Evolutionary conservation across 768 basidiomycete species (phyloP).

Genomic region (Termitomyces sp.): DNA sequence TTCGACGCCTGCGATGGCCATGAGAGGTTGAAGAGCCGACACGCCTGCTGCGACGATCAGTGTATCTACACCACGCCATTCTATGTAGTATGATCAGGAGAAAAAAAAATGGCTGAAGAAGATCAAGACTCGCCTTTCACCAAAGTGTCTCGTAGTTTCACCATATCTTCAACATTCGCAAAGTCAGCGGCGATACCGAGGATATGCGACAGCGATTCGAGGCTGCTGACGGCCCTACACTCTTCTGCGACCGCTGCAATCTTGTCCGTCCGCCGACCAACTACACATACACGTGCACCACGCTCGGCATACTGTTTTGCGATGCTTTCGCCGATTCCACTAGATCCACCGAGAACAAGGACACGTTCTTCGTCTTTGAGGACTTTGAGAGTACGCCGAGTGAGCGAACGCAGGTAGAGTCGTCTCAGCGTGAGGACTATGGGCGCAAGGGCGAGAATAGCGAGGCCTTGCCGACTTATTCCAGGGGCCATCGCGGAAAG

Average conservation of each 20-base stretch:
- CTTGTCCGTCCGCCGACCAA: constrained; percentile 55
- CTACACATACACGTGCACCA: constrained; percentile 72
- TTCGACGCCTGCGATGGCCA: constrained; percentile 61
- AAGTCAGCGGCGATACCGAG: constrained; percentile 60
- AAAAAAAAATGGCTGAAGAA: background rate
- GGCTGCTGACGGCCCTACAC: constrained; percentile 31
- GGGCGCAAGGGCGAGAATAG: constrained; percentile 21
- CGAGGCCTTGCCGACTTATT: constrained; percentile 13
- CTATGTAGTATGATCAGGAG: constrained; percentile 33
- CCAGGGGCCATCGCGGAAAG: constrained; percentile 6
- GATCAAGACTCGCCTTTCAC: constrained; percentile 42
- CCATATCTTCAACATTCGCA: constrained; percentile 59
- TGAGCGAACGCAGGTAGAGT: constrained; percentile 10
- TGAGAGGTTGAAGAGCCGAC: constrained; percentile 70
- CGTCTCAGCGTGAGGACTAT: constrained; percentile 17
- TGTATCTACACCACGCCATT: constrained; percentile 81
- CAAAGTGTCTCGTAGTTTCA: constrained; percentile 47
- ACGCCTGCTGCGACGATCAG: constrained; percentile 80
- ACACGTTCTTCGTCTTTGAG: constrained; percentile 52
- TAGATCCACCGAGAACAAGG: constrained; percentile 76
- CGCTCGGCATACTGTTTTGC: constrained; percentile 65
- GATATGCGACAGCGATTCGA: constrained; percentile 21
- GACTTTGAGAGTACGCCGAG: constrained; percentile 7
- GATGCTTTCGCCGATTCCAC: constrained; percentile 72
- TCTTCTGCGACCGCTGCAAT: constrained; percentile 57